Conservation (phyloP, 2,329 filamentous ascomycete species). For the Sporothrix globosa region DNA sequence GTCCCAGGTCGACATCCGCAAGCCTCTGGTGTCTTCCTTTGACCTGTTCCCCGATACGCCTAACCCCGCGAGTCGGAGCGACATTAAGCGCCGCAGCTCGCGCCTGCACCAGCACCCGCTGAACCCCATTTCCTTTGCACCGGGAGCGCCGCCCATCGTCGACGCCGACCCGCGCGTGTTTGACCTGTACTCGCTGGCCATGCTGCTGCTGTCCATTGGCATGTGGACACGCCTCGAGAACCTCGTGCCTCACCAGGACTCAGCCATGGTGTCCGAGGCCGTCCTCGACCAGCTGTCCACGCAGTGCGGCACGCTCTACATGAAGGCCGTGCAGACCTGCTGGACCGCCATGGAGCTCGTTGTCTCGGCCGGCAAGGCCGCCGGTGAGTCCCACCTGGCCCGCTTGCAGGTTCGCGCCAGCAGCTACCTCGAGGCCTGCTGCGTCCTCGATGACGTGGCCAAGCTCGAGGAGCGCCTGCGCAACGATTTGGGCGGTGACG, state of each 20-base stretch:
- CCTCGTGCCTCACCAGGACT: slow-evolving; percentile 51
- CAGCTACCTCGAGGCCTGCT: slow-evolving; percentile 64
- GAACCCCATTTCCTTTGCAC: slow-evolving; percentile 56
- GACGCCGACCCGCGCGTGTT: slow-evolving; percentile 61
- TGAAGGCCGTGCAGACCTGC: slow-evolving; percentile 73
- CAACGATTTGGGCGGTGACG: slow-evolving; percentile 49
- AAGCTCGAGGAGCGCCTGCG: slow-evolving; percentile 58
- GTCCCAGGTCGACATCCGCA: slow-evolving; percentile 62
- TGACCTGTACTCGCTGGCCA: slow-evolving; percentile 73
- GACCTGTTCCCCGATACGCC: slow-evolving; percentile 67
- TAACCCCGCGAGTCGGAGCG: slow-evolving; percentile 42
- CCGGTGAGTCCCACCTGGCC: slow-evolving; percentile 56
- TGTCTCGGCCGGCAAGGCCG: slow-evolving; percentile 46
- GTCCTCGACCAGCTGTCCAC: slow-evolving; percentile 65
- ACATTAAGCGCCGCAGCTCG: slow-evolving; percentile 41
- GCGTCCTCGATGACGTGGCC: slow-evolving; percentile 62
- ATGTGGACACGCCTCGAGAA: slow-evolving; percentile 71
- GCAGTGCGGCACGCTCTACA: slow-evolving; percentile 73
- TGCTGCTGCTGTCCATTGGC: slow-evolving; percentile 74
- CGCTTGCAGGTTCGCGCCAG: slow-evolving; percentile 59
- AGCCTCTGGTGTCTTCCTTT: slow-evolving; percentile 72
- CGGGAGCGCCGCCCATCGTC: slow-evolving; percentile 49
- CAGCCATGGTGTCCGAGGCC: slow-evolving; percentile 61
- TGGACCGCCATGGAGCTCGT: slow-evolving; percentile 71
- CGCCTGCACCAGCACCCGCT: slow-evolving; percentile 68